Evolutionary conservation across 2,329 filamentous ascomycete species (phyloP).

Genomic region (Cercospora sesami): DNA sequence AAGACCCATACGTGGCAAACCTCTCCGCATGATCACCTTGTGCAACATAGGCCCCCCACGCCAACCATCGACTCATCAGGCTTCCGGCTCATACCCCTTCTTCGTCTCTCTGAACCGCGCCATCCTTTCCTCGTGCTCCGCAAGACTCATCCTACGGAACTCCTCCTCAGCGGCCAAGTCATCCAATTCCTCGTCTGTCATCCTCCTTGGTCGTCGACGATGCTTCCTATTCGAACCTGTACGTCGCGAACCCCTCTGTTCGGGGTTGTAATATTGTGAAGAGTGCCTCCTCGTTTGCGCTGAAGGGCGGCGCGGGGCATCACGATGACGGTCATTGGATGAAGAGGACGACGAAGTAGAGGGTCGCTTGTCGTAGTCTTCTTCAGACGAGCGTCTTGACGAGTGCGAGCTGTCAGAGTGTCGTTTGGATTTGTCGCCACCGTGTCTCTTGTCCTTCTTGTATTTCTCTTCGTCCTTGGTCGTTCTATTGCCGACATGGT

Average conservation of each 20-base stretch:
- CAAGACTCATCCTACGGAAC: background rate
- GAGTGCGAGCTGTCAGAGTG: constrained; percentile 10
- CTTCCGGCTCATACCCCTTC: constrained; percentile 1
- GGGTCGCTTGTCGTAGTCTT: background rate
- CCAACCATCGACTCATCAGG: background rate
- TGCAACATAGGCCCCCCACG: background rate
- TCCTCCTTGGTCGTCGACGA: background rate
- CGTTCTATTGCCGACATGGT: constrained; percentile 10
- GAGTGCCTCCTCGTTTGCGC: background rate
- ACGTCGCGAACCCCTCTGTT: constrained; percentile 7
- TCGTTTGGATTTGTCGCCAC: background rate
- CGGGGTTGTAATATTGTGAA: constrained; percentile 13
- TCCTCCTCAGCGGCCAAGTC: constrained; percentile 8
- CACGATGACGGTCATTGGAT: background rate
- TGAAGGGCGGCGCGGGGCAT: constrained; percentile 1
- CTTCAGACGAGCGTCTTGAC: background rate
- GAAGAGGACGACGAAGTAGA: background rate
- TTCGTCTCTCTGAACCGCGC: constrained; percentile 8
- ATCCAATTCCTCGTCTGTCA: constrained; percentile 7
- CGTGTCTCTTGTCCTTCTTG: background rate
- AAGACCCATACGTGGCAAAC: background rate
- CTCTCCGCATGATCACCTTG: background rate
- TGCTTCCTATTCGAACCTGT: constrained; percentile 12
- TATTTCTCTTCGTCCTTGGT: constrained; percentile 12
- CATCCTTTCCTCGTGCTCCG: constrained; percentile 3